phyloP scores from a whole-genome alignment of 2,329 filamentous ascomycete genomes.

The Cylindrodendrum hubeiense region DNA sequence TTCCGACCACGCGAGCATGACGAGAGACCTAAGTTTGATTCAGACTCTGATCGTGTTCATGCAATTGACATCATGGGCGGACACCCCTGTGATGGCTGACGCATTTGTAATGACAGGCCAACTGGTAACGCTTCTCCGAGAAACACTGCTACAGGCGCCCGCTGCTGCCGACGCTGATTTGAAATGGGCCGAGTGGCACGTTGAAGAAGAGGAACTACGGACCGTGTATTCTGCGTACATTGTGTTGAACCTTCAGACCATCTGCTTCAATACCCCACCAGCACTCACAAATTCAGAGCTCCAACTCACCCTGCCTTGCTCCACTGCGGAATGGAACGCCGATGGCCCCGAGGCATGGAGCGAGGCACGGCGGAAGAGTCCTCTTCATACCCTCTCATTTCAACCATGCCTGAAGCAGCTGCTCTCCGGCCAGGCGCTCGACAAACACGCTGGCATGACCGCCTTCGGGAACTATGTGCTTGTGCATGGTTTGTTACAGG shows the following conservation, averaged over 20 bases:
- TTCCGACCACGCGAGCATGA: too few relatives aligned
- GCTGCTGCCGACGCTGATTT: too few relatives aligned
- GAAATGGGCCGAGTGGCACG: conserved; percentile 64
- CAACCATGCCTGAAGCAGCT: neutral
- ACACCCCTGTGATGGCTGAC: too few relatives aligned
- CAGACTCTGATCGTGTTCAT: too few relatives aligned
- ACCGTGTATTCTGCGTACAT: conserved; percentile 59
- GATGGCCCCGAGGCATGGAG: neutral
- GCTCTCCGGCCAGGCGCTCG: neutral
- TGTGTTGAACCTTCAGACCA: conserved; percentile 70
- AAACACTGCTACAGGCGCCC: too few relatives aligned
- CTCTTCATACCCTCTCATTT: neutral
- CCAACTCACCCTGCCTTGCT: neutral
- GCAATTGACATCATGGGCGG: too few relatives aligned
- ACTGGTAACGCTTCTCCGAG: too few relatives aligned
- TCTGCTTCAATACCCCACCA: conserved; percentile 72
- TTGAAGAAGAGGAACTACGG: conserved; percentile 27
- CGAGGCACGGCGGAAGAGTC: neutral
- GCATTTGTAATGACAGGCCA: too few relatives aligned
- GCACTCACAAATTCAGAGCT: conserved; percentile 57
- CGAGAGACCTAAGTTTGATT: too few relatives aligned
- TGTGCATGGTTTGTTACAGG: conserved; percentile 66
- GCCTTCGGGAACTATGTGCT: conserved; percentile 40
- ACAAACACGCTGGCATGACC: too few relatives aligned
- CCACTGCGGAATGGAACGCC: neutral